phyloP scores from a whole-genome alignment of 345 rosid species.

The Cardamine resedifolia region DNA sequence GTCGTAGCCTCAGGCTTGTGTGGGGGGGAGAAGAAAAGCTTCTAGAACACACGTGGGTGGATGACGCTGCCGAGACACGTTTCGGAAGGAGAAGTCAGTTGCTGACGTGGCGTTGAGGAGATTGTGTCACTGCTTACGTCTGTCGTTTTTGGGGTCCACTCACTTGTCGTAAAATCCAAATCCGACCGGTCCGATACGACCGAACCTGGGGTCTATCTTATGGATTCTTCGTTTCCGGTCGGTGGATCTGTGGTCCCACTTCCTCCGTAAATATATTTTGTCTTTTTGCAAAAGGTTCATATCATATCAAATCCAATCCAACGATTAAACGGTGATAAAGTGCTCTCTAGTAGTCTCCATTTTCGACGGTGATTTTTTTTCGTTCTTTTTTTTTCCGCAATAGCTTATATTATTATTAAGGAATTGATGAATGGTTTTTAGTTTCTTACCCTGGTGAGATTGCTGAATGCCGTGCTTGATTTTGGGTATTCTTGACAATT shows the following conservation, averaged over 20 bases:
- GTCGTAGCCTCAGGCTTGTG: constrained; percentile 22
- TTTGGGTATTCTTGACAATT: neutral
- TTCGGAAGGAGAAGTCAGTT: constrained; percentile 25
- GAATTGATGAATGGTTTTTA: neutral
- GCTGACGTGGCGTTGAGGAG: constrained; percentile 35
- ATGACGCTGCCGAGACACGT: constrained; percentile 39
- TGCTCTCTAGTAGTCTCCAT: neutral
- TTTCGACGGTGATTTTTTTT: neutral
- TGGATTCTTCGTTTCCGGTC: constrained; percentile 38
- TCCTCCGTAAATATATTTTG: neutral
- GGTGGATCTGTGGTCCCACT: constrained; percentile 37
- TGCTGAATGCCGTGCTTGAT: neutral
- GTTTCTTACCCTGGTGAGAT: neutral
- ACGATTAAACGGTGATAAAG: neutral
- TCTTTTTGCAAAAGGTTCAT: constrained; percentile 21
- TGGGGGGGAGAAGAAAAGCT: constrained; percentile 18
- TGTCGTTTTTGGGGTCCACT: constrained; percentile 26
- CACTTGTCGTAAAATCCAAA: constrained; percentile 7
- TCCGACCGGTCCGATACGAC: constrained; percentile 39
- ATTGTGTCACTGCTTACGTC: constrained; percentile 96
- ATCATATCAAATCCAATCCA: neutral
- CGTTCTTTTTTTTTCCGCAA: too few species aligned
- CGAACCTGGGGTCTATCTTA: constrained; percentile 23
- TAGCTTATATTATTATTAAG: neutral
- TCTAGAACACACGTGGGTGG: constrained; percentile 73